Percentiles rank a stretch among this genome's conserved stretches.
Conservation (phyloP, 257 asterid species). For the Solanum gandarillasii region DNA sequence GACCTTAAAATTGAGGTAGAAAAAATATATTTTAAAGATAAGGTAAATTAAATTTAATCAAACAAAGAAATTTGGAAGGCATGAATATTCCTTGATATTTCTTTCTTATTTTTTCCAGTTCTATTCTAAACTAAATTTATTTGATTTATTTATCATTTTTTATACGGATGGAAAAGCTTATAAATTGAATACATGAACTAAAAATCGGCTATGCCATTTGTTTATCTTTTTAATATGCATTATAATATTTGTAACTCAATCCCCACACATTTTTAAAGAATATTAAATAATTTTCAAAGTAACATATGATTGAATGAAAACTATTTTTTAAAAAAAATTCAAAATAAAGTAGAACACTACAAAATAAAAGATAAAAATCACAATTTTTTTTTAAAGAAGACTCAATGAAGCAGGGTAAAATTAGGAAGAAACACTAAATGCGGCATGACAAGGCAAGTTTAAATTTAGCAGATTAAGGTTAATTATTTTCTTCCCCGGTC, state of each 20-base stretch:
- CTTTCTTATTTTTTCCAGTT: not conserved
- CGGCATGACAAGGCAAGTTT: not conserved
- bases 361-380: not conserved
- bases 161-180: not conserved
- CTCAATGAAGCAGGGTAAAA: not conserved
- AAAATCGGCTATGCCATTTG: not conserved
- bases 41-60: not conserved
- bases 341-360: not conserved
- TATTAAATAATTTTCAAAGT: not conserved
- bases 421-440: not conserved
- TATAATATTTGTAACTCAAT: not conserved
- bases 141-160: too few species aligned
- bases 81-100: not conserved
- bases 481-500: not conserved
- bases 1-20: not conserved
- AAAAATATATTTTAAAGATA: not conserved
- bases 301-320: not conserved
- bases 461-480: not conserved
- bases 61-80: not conserved
- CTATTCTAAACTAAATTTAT: not conserved
- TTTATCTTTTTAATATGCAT: not conserved
- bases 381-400: not conserved
- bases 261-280: not conserved
- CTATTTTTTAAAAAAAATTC: not conserved
- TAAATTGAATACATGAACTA: not conserved